phyloP scores from a whole-genome alignment of 148 eudicot species.

The Suaeda aralocaspica region DNA sequence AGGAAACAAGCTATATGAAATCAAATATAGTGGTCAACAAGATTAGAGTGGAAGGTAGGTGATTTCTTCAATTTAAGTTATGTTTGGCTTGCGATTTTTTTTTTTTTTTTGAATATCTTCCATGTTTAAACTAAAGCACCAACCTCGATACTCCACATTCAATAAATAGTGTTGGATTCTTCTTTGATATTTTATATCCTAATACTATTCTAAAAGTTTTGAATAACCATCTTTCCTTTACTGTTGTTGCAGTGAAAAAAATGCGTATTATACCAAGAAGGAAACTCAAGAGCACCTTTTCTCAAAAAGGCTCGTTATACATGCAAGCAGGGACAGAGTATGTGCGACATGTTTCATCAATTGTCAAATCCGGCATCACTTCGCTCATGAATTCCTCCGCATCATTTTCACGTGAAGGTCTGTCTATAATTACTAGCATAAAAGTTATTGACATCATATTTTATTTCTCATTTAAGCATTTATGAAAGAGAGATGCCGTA shows the following conservation, averaged over 20 bases:
- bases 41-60: slow-evolving; percentile 72
- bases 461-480: neutral
- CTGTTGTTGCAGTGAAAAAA: slow-evolving; percentile 55
- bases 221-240: neutral
- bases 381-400: slow-evolving; percentile 48
- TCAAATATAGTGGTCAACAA: slow-evolving; percentile 52
- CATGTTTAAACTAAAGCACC: neutral
- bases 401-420: slow-evolving; percentile 59
- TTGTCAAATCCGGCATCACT: slow-evolving; percentile 63
- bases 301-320: slow-evolving; percentile 54
- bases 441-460: neutral
- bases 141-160: no score
- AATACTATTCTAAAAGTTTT: neutral
- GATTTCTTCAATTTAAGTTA: slow-evolving; percentile 7
- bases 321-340: slow-evolving; percentile 75
- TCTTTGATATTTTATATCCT: neutral
- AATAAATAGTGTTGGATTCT: neutral
- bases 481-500: neutral
- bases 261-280: slow-evolving; percentile 64
- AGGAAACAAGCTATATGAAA: slow-evolving; percentile 46
- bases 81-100: neutral
- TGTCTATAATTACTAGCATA: no score
- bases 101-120: neutral
- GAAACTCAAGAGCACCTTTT: slow-evolving; percentile 59
- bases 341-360: slow-evolving; percentile 65